phyloP scores from a whole-genome alignment of 805 yeast genomes.

The Saturnispora mendoncae region DNA sequence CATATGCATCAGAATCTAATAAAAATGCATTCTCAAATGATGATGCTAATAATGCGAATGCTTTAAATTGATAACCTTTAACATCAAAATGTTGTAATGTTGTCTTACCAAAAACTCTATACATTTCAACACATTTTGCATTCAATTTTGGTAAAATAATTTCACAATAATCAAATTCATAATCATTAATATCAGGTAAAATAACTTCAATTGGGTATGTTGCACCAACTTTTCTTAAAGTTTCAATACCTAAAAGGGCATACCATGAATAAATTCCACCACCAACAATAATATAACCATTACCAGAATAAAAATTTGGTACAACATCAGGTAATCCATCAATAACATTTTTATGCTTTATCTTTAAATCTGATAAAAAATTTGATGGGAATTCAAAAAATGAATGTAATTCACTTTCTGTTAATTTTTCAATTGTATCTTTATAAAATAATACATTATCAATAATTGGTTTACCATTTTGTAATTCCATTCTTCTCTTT shows the following conservation, averaged over 20 bases:
- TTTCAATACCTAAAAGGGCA: conserved; percentile 54
- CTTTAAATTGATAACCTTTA: conserved; percentile 60
- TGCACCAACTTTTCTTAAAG: conserved; percentile 59
- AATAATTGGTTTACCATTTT: conserved; percentile 28
- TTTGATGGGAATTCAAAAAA: conserved; percentile 26
- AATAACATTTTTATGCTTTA: conserved; percentile 27
- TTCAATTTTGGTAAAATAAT: conserved; percentile 49
- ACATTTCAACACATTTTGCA: conserved; percentile 60
- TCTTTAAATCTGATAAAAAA: conserved; percentile 27
- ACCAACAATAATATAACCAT: conserved; percentile 64
- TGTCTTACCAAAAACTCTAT: conserved; percentile 49
- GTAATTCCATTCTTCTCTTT: conserved; percentile 23
- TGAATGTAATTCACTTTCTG: conserved; percentile 22
- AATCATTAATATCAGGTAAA: conserved; percentile 62
- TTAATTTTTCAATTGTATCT: conserved; percentile 21
- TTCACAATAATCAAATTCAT: conserved; percentile 64
- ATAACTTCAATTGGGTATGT: conserved; percentile 74
- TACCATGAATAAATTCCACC: conserved; percentile 75
- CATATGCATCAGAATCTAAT: conserved; percentile 70
- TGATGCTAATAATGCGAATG: conserved; percentile 62
- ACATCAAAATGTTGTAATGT: conserved; percentile 42
- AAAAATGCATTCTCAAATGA: conserved; percentile 63
- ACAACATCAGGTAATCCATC: conserved; percentile 22
- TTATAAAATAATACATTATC: conserved; percentile 26
- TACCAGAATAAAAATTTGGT: conserved; percentile 27